A percentile compares a stretch with the other conserved stretches of the same genome.
Conservation (phyloP, 2,329 filamentous ascomycete species). For the Sarocladium oryzae region DNA sequence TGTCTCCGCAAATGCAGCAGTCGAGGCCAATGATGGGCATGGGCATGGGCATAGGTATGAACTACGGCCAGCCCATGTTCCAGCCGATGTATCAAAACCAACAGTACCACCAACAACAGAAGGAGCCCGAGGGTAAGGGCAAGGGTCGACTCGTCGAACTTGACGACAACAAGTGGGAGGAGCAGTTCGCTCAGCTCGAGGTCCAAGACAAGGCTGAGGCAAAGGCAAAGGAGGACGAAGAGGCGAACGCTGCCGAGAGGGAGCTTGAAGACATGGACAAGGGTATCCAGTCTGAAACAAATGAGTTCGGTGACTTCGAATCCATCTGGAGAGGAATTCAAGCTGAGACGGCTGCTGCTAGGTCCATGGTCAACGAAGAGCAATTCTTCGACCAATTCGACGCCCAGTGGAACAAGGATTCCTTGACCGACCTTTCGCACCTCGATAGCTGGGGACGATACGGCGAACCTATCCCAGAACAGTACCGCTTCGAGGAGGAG, state of each 20-base stretch:
- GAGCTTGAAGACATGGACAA: constrained; percentile 84
- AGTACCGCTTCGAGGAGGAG: constrained; percentile 91
- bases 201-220: constrained; percentile 51
- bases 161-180: constrained; percentile 91
- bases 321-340: constrained; percentile 80
- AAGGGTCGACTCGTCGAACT: constrained; percentile 94
- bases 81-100: constrained; percentile 29
- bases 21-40: constrained; percentile 51
- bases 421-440: constrained; percentile 51
- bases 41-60: constrained; percentile 45
- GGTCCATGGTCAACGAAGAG: constrained; percentile 63
- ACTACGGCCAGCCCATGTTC: constrained; percentile 49
- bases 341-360: constrained; percentile 65
- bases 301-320: constrained; percentile 82
- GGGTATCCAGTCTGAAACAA: constrained; percentile 60
- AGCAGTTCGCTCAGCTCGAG: constrained; percentile 88
- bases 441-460: constrained; percentile 59
- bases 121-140: constrained; percentile 55
- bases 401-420: constrained; percentile 65
- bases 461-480: constrained; percentile 71
- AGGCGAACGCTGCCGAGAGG: constrained; percentile 66
- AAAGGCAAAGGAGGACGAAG: constrained; percentile 52
- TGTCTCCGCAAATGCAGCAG: constrained; percentile 41
- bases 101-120: constrained; percentile 40
- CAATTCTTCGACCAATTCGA: constrained; percentile 63